Evolutionary conservation across 805 yeast genomes (phyloP), one percentile per base, ranked within the genome.

Genomic region (Yamadazyma olivae): DNA sequence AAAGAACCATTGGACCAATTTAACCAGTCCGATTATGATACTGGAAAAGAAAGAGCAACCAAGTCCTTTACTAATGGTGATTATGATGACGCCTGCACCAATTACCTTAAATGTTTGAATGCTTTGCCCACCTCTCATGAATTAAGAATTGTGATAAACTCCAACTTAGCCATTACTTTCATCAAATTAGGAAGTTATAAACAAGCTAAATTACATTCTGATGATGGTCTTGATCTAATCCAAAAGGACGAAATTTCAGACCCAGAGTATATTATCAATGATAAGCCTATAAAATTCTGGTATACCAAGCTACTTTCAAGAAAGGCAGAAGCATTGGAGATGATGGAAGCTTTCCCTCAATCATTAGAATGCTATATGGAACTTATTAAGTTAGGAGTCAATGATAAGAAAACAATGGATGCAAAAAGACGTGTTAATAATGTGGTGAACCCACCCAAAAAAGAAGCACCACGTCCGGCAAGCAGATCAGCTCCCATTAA

Each of bases 281-380:
- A 74, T 5, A 80, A 81, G 49, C 50, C 70, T 1, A 70, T 83
- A 41, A 78, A 75, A 51, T 79, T 77, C 13, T 79, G 93, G 57
- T 87, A 89, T 83, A 58, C 74, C 17, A 90, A 88, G 56, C 67
- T 91, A 13, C 56, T 78, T 32, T 61, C 75, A 2, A 77, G 83
- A 41, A 76, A 77, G 44, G 97, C 96, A 0, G 97, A 93, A 52
- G 81, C 91, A 2, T 68, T 80, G 27, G 99, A 93, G 59, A 78
- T 79, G 56, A 51, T 79, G 35, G 99, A 93, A 50, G 74, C 73
- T 46, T 86, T 72, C 57, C 54, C 69, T 37, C 80, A 73, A 5
- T 82, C 97, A 0, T 64, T 85, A 17, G 66, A 58, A 0, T 54
- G 75, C 5, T 91, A 88, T 67, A 74, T 71, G 39, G 56, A 65